Evolutionary conservation across 2,329 filamentous ascomycete genomes (phyloP), one percentile per base, ranked within the genome.

Genomic region (Colletotrichum higginsianum): DNA sequence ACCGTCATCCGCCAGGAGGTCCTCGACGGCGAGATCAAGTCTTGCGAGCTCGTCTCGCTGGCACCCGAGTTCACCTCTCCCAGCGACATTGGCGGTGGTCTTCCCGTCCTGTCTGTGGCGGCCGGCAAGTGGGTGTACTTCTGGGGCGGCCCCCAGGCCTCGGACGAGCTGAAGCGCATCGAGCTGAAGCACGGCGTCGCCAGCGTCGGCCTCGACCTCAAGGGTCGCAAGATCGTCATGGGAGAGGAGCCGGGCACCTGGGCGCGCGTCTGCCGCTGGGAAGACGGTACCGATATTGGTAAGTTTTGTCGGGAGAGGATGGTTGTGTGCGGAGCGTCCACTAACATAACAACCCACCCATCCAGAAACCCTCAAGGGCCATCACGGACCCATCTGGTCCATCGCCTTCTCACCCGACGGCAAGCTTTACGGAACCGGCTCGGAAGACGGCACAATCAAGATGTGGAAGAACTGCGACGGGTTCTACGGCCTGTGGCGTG

Each of bases 381-480:
- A 99, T 77, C 96, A 99, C 78, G 96, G 96, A 2, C 96, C 96
- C 1, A 96, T 99, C 73, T 99, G 96, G 96, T 98, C 95, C 7
- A 91, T 97, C 71, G 92, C 93, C 67, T 99, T 98, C 82, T 96
- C 95, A 0, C 96, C 96, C 0, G 96, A 99, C 78, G 95, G 95
- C 57, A 98, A 97, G 80, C 86, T 99, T 9, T 99, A 98, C 79
- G 96, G 95, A 1, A 99, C 96, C 1, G 96, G 94, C 40, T 98
- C 95, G 60, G 96, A 99, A 80, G 96, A 99, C 78, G 96, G 96
- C 50, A 99, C 96, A 0, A 97, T 99, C 81, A 99, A 99, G 84
- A 86, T 99, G 86, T 92, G 90, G 90, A 92, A 92, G 83, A 92
- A 92, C 74, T 92, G 90, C 71, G 88, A 90, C 7, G 90, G 90